These are phyloP conservation scores for Kodamaea anthophila DNA, from an alignment of 1,139 yeast species.

Conservation along the genomic window DNA sequence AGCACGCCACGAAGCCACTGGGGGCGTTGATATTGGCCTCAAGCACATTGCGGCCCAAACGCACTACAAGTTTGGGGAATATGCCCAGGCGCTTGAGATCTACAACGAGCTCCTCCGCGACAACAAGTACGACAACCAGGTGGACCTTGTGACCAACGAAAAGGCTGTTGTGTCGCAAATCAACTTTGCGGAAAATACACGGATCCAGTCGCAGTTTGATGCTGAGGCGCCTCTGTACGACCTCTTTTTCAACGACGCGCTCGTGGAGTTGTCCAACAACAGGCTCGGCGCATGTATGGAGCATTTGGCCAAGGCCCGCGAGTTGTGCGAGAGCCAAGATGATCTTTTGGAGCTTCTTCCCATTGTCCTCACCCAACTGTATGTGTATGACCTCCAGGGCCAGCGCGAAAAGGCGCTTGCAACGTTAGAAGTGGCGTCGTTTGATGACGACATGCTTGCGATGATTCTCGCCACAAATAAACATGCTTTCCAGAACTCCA, in stretches of 20 bases:
- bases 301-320: constrained; percentile 46
- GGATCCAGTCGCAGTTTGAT: constrained; percentile 10
- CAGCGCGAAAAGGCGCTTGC: constrained; percentile 35
- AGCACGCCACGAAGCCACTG: constrained; percentile 14
- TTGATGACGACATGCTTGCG: constrained; percentile 27
- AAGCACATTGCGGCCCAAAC: constrained; percentile 81
- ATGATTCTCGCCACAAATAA: constrained; percentile 32
- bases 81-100: constrained; percentile 46
- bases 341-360: constrained; percentile 51
- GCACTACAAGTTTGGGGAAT: constrained; percentile 60
- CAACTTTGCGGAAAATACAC: constrained; percentile 12
- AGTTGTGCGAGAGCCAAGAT: constrained; percentile 33
- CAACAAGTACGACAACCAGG: constrained; percentile 27
- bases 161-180: constrained; percentile 61
- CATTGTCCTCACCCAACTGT: constrained; percentile 65
- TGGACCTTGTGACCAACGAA: constrained; percentile 66
- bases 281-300: constrained; percentile 39
- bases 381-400: constrained; percentile 48
- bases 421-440: constrained; percentile 24
- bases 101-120: constrained; percentile 45
- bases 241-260: constrained; percentile 60
- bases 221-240: constrained; percentile 26
- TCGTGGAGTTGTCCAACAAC: constrained; percentile 43
- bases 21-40: constrained; percentile 36
- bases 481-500: constrained; percentile 16